Evolutionary conservation across 192 early-diverging fungal species (phyloP).

Genomic region (Rhizophlyctis rosea): DNA sequence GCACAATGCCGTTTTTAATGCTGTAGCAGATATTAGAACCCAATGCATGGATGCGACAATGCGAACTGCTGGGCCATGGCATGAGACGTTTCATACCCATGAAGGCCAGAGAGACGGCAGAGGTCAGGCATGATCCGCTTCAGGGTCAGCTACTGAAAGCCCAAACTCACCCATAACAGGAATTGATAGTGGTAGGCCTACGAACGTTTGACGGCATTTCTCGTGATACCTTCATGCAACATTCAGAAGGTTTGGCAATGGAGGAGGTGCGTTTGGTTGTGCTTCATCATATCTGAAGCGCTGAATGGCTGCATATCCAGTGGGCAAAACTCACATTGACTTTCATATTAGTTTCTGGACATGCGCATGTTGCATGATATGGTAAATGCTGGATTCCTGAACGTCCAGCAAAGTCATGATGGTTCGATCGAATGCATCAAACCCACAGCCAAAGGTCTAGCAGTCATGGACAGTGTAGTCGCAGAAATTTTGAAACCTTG

Average conservation of each 20-base stretch:
- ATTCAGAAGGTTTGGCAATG: neutral
- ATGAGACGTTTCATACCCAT: conserved; percentile 14
- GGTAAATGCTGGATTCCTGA: conserved; percentile 2
- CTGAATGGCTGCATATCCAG: neutral
- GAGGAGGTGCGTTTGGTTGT: neutral
- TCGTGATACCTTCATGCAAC: neutral
- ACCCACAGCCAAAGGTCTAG: conserved; percentile 17
- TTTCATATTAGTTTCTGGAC: neutral
- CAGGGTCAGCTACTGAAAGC: no score
- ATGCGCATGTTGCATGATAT: neutral
- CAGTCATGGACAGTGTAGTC: conserved; percentile 16
- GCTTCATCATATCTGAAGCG: neutral
- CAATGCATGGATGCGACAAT: conserved; percentile 27
- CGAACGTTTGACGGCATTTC: neutral
- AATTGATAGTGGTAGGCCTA: neutral
- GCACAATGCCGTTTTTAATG: neutral
- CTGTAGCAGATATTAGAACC: conserved; percentile 24
- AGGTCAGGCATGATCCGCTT: no score
- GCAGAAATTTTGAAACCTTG: conserved; percentile 8
- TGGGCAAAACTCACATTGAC: neutral
- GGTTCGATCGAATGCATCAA: neutral
- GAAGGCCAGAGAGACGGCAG: conserved; percentile 2
- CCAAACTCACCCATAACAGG: neutral
- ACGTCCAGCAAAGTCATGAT: neutral
- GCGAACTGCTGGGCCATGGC: conserved; percentile 23